Base-by-base conservation (phyloP, 257 asterid genomes). In the Lycium ferocissimum region DNA sequence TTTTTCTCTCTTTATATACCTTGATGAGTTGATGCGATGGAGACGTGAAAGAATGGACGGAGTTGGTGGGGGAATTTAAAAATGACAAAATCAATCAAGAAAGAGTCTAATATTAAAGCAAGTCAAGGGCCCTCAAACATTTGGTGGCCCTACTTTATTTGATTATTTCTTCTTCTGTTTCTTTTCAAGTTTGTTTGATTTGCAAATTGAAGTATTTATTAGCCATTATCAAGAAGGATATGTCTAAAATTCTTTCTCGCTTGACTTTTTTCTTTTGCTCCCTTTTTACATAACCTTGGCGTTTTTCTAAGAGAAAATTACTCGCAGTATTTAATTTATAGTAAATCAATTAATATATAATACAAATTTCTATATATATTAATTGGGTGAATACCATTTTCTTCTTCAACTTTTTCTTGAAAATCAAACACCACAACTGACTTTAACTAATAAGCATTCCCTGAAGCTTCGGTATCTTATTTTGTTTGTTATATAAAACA, bases 11-110 rank as follows among this genome's bases (percentile, higher is more conserved):
- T 66, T 12, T 66, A 35, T 33, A 20, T 6, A 35, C 12, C 47
- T 69, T 37, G 15, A 13, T 67, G 14, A 69, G 76, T 37, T 69
- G 76, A 69, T 69, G 76, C 37, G 76, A 69, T 69, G 76, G 76
- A 37, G 76, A 69, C 76, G 76, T 69, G 76, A 69, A 15, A 17
- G 15, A 69, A 37, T 69, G 15, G 76, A 69, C 51, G 76, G 76
- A 69, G 76, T 69, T 15, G 76, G 26, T 37, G 51, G 76, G 22
- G 8, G 22, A 13, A 7, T 7, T 15, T 18, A 37, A 69, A 58
- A 69, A 69, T 37, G 76, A 37, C 13, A 69, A 69, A 15, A 67
- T 69, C 76, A 69, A 69, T 14, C 76, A 37, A 54, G 17, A 54
- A 54, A 54, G 59, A 54, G 59, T 54, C 18, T 5, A 54, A 54